Percentiles rank a stretch among this genome's conserved stretches.
phyloP scores from a whole-genome alignment of 345 rosid species.

The Linum lewisii region DNA sequence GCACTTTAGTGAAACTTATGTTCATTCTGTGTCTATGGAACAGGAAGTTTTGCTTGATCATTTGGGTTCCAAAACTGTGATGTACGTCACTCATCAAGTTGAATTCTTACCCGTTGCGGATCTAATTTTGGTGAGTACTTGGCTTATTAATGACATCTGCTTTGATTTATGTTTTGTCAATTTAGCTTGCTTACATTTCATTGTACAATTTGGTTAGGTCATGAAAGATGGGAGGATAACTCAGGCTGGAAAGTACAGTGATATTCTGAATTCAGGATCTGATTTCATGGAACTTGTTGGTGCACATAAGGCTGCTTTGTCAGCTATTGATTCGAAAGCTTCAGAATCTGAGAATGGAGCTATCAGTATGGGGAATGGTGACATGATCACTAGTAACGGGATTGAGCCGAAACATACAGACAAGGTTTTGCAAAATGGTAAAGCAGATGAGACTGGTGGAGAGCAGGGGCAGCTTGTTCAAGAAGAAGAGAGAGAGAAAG shows the following conservation, averaged over 20 bases:
- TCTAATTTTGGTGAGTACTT: constrained; percentile 44
- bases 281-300: constrained; percentile 72
- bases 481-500: constrained; percentile 86
- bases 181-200: background rate
- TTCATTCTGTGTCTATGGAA: background rate
- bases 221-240: constrained; percentile 72
- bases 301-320: constrained; percentile 58
- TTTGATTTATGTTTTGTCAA: background rate
- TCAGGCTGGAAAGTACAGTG: constrained; percentile 65
- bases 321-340: constrained; percentile 38
- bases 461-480: constrained; percentile 51
- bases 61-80: constrained; percentile 39
- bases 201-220: constrained; percentile 32
- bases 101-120: constrained; percentile 62
- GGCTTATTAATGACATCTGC: background rate
- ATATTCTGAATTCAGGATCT: constrained; percentile 51
- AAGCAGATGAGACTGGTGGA: constrained; percentile 28
- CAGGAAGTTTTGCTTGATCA: constrained; percentile 54
- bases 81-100: constrained; percentile 59
- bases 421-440: constrained; percentile 21
- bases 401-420: constrained; percentile 22
- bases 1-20: background rate
- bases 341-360: constrained; percentile 20
- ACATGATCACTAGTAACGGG: constrained; percentile 12
- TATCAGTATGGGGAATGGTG: constrained; percentile 17